Base-by-base conservation (phyloP, 345 rosid genomes). In the Streptanthus diversifolius region DNA sequence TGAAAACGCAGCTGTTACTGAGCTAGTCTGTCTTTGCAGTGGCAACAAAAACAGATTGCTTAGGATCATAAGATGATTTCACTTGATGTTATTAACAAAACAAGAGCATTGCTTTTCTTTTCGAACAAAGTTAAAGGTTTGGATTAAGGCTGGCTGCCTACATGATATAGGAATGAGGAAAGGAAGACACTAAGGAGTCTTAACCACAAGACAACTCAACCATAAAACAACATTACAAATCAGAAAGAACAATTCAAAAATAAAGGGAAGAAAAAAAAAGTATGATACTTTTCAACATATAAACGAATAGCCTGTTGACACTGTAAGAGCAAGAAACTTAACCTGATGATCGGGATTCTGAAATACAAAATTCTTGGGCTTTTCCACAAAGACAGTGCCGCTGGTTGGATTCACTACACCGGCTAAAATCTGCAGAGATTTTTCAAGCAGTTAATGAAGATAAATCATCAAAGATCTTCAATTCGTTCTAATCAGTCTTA, bases 271-370 rank as follows among this genome's bases (percentile, higher is more conserved):
- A 3, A 2, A 2, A 43, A 48, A 24, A 56, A 66, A 44, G 71
- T 44, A 37, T 19, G 37, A 59, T 19, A n/a, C 43, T 66, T 64
- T 30, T 62, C 2, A 30, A 43, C 19, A 41, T n/a, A 7, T 9
- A n/a, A 21, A 4, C 37, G 9, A 43, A 72, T 7, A 64, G 40
- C 35, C 9, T 1, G 19, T 3, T 4, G 33, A 33, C 32, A 39
- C 2, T 41, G 55, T 10, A 18, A 76, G 18, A 75, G 35, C 27
- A 61, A 41, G 33, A 68, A 73, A 52, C 8, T 19, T 41, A 76
- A 90, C 97, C 97, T 93, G 98, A 79, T 93, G 95, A 73, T 93
- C 97, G 0, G 95, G 97, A 80, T 93, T 89, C 77, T 87, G 96
- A 85, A 91, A 86, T 12, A 91, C 97, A 77, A 86, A 91, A 75